phyloP scores from a whole-genome alignment of 345 rosid species.

The Sonneratia alba region DNA sequence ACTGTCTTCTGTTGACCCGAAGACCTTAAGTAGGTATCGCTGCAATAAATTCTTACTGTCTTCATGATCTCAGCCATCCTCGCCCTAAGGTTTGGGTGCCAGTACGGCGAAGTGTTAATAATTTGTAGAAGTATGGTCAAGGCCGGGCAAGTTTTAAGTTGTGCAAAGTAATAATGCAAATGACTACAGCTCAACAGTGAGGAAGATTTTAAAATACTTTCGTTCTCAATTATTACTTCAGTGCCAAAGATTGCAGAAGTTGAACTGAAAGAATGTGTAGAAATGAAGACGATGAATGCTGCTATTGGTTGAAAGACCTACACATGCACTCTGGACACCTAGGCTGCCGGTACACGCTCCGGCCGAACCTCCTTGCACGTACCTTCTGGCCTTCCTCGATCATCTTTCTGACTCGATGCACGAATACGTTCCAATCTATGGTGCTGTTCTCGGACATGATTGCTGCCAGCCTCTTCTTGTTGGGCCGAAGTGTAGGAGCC shows the following conservation, averaged over 20 bases:
- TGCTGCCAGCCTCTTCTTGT: constrained; percentile 84
- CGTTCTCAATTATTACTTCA: no score
- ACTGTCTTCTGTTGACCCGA: constrained; percentile 36
- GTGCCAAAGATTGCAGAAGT: no score
- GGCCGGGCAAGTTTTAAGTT: no score
- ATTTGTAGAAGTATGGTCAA: no score
- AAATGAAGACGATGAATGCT: neutral
- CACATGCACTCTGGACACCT: constrained; percentile 65
- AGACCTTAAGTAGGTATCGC: constrained; percentile 49
- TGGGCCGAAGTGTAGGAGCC: constrained; percentile 73
- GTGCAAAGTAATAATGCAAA: no score
- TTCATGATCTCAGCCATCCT: constrained; percentile 73
- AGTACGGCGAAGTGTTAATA: no score
- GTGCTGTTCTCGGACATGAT: constrained; percentile 52
- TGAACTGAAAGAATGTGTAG: neutral
- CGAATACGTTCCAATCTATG: constrained; percentile 49
- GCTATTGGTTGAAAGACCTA: constrained; percentile 21
- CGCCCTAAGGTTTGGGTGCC: constrained; percentile 55
- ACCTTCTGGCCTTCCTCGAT: constrained; percentile 59
- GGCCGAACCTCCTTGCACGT: constrained; percentile 44
- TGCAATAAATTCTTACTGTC: constrained; percentile 39
- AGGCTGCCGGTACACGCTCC: constrained; percentile 86
- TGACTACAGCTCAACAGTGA: no score
- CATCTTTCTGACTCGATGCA: constrained; percentile 63
- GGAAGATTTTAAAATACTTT: no score